phyloP scores from a whole-genome alignment of 2,329 filamentous ascomycete species.

The Trichoderma gracile region DNA sequence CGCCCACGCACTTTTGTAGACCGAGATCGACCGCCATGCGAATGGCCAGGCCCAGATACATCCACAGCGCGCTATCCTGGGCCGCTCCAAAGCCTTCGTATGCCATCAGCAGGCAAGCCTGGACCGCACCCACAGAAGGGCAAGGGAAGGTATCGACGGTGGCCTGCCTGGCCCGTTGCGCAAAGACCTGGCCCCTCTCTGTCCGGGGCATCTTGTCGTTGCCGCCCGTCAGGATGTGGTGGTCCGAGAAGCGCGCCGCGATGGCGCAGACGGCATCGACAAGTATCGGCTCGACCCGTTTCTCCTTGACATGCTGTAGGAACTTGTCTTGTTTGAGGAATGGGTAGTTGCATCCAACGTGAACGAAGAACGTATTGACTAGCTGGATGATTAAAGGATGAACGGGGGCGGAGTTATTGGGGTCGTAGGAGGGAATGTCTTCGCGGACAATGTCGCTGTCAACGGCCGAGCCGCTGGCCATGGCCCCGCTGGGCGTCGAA shows the following conservation, averaged over 20 bases:
- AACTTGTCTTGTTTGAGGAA: conserved; percentile 76
- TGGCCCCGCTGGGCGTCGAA: conserved; percentile 41
- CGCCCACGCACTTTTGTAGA: conserved; percentile 76
- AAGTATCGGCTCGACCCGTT: conserved; percentile 77
- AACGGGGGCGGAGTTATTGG: conserved; percentile 67
- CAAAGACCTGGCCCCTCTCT: conserved; percentile 75
- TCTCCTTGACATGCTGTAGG: conserved; percentile 73
- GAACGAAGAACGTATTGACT: conserved; percentile 76
- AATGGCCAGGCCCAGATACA: conserved; percentile 87
- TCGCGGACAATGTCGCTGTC: conserved; percentile 50
- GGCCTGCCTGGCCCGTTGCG: conserved; percentile 78
- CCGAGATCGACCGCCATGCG: conserved; percentile 80
- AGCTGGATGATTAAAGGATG: conserved; percentile 74
- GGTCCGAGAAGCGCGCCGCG: conserved; percentile 75
- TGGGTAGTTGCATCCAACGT: conserved; percentile 82
- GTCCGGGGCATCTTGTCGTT: conserved; percentile 55
- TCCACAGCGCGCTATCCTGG: conserved; percentile 88
- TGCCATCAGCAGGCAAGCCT: conserved; percentile 79
- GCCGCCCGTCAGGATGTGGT: conserved; percentile 49
- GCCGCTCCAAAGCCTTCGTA: conserved; percentile 89
- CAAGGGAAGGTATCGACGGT: conserved; percentile 82
- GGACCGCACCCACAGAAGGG: conserved; percentile 79
- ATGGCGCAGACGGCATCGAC: conserved; percentile 85
- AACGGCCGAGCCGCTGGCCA: conserved; percentile 44
- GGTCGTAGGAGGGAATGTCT: conserved; percentile 73